These are phyloP conservation scores for Chytridiales sp. DNA, from an alignment of 371 early-diverging fungal genomes.

Conservation along the genomic window DNA sequence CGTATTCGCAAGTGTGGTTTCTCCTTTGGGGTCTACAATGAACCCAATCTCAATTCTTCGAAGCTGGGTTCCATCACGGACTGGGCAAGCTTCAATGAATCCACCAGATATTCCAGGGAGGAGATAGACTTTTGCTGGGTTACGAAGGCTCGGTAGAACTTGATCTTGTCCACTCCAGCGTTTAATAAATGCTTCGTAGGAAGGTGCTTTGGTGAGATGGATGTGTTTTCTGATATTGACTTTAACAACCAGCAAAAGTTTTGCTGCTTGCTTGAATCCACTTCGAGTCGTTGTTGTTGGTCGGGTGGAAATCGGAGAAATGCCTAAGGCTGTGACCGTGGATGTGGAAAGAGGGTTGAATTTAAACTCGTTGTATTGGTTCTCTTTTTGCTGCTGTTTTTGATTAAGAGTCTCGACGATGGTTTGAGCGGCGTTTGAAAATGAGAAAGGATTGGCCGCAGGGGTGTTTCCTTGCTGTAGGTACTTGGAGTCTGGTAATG, in stretches of 20 bases:
- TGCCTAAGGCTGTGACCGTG: no score
- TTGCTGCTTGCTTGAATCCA: no score
- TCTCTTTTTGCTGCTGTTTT: no score
- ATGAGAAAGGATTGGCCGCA: no score
- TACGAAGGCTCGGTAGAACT: not conserved
- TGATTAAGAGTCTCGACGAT: no score
- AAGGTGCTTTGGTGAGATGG: not conserved
- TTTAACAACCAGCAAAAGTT: no score
- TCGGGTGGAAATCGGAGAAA: no score
- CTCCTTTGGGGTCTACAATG: conserved; percentile 15
- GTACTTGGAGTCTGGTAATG: no score
- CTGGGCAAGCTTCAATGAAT: conserved; percentile 27
- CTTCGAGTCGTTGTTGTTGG: no score
- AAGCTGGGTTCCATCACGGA: conserved; percentile 15
- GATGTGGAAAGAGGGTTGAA: no score
- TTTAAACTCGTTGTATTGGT: no score
- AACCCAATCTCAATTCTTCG: conserved; percentile 26
- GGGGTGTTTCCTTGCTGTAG: no score
- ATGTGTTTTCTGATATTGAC: not conserved
- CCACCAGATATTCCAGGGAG: conserved; percentile 18
- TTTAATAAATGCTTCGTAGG: conserved; percentile 7
- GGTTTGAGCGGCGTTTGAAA: conserved; percentile 2
- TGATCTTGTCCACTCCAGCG: conserved; percentile 5
- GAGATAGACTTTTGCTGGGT: not conserved
- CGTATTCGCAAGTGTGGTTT: not conserved